A percentile compares a stretch with the other conserved stretches of the same genome.
Conservation (phyloP, 495 filamentous ascomycete genomes). For the Tuber indicum region DNA sequence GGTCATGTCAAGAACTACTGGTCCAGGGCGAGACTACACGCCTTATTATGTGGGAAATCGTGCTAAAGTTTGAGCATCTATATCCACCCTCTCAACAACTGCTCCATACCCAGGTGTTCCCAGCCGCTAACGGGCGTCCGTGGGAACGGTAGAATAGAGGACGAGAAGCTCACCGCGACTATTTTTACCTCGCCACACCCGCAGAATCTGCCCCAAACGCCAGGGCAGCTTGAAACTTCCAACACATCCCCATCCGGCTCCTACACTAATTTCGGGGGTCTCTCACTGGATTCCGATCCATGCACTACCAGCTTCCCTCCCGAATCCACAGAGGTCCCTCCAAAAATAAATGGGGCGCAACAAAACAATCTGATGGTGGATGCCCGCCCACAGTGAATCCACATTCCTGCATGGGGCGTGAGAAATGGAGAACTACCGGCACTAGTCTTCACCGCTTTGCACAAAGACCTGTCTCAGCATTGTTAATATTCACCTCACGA, state of each 20-base stretch:
- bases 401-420: slow-evolving; percentile 81
- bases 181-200: slow-evolving; percentile 58
- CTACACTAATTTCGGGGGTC: slow-evolving; percentile 24
- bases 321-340: slow-evolving; percentile 6
- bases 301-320: slow-evolving; percentile 8
- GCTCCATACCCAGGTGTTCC: slow-evolving; percentile 89
- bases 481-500: slow-evolving; percentile 98
- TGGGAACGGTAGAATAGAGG: slow-evolving; percentile 85
- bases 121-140: slow-evolving; percentile 85
- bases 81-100: slow-evolving; percentile 91
- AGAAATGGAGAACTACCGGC: slow-evolving; percentile 95
- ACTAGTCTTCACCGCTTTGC: slow-evolving; percentile 48
- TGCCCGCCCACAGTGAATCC: slow-evolving; percentile 94
- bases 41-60: background rate
- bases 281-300: background rate
- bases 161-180: slow-evolving; percentile 83
- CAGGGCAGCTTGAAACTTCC: slow-evolving; percentile 30
- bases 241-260: slow-evolving; percentile 35
- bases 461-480: slow-evolving; percentile 91
- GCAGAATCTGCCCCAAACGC: slow-evolving; percentile 39
- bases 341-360: slow-evolving; percentile 78
- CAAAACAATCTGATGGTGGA: slow-evolving; percentile 94
- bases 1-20: slow-evolving; percentile 88
- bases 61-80: slow-evolving; percentile 49
- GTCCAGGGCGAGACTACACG: slow-evolving; percentile 82